Base-by-base conservation (phyloP, 371 early-diverging fungal genomes). In the Basidiobolus meristosporus region DNA sequence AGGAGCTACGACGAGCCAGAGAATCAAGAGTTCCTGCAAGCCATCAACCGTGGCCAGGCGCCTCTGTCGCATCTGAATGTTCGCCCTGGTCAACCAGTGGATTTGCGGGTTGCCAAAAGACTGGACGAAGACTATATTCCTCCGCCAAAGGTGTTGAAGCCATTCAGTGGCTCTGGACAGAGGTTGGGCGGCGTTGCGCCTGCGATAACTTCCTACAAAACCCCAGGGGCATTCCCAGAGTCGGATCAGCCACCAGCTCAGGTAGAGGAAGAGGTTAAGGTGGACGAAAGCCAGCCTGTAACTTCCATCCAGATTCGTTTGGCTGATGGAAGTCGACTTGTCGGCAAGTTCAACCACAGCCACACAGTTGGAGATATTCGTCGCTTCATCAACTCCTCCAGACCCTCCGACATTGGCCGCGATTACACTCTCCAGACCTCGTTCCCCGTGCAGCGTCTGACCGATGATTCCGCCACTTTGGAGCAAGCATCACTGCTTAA, bases 1-100 rank as follows among this genome's bases (percentile, higher is more conserved):
- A 62, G 72, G 47, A 58, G 64, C 32, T 88, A 83, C 43, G 71
- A 81, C 31, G 88, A 88, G 49, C 95, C 96, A 11, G 73, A 65
- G 33, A 90, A 83, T 58, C 68, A 82, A 49, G 77, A 78, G 44
- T 68, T 85, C 47, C 57, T 96, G 48, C 60, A 68, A 35, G 73
- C 80, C n/a, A 87, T 96, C 44, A 80, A 89, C 41, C 73, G 70
- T 42, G 95, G 90, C 80, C 82, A 66, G 1, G 91, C 89, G 2
- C 82, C 90, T 7, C 51, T 80, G 40, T 63, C 76, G 14, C 61
- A 79, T 28, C 63, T 95, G 34, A 87, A 93, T 51, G 83, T 93
- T 14, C 67, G 64, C 6, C 80, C 73, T 36, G 90, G 90, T 26
- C 92, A 95, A 45, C 82, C 77, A 22, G 95, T 93, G 4, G 90